A percentile compares a stretch with the other conserved stretches of the same genome.
Evolutionary conservation across 2,329 filamentous ascomycete species (phyloP).

Genomic region (Aspergillus novoparasiticus): DNA sequence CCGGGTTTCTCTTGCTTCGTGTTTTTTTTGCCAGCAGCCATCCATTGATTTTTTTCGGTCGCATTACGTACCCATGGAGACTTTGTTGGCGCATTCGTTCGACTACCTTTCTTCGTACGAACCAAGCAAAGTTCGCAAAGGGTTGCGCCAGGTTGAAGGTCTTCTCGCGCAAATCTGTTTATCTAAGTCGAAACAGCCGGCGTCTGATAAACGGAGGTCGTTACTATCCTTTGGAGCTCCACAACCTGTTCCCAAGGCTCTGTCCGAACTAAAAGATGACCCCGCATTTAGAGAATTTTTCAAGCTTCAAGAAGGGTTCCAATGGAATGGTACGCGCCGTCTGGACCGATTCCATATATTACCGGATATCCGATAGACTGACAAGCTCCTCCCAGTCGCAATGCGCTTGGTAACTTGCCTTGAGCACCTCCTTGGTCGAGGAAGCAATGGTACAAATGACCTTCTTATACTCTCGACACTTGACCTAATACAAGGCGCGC

Average conservation of each 20-base stretch:
- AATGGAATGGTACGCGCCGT: slow-evolving; percentile 74
- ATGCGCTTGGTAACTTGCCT: slow-evolving; percentile 82
- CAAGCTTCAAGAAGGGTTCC: slow-evolving; percentile 93
- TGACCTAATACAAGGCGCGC: slow-evolving; percentile 82
- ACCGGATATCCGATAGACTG: slow-evolving; percentile 1
- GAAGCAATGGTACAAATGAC: slow-evolving; percentile 80
- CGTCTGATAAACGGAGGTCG: slow-evolving; percentile 46
- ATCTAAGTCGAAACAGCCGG: slow-evolving; percentile 51
- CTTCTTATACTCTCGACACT: slow-evolving; percentile 84
- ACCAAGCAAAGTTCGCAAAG: slow-evolving; percentile 86
- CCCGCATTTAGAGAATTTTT: slow-evolving; percentile 95
- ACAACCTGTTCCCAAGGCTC: slow-evolving; percentile 58
- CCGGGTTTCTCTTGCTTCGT: slow-evolving; percentile 2
- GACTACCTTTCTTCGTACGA: slow-evolving; percentile 96
- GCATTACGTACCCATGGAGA: slow-evolving; percentile 67
- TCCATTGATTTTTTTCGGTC: neutral
- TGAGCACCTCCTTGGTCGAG: slow-evolving; percentile 81
- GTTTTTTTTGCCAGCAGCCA: neutral
- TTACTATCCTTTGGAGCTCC: slow-evolving; percentile 42
- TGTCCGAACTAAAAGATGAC: slow-evolving; percentile 74
- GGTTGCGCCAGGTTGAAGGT: slow-evolving; percentile 89
- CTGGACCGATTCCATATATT: neutral
- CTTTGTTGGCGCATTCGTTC: slow-evolving; percentile 87
- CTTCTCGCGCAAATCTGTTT: slow-evolving; percentile 94
- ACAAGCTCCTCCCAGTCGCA: slow-evolving; percentile 59